Base-by-base conservation (phyloP, 352 stramenopile species). In the Phytopythium oedochilum region DNA sequence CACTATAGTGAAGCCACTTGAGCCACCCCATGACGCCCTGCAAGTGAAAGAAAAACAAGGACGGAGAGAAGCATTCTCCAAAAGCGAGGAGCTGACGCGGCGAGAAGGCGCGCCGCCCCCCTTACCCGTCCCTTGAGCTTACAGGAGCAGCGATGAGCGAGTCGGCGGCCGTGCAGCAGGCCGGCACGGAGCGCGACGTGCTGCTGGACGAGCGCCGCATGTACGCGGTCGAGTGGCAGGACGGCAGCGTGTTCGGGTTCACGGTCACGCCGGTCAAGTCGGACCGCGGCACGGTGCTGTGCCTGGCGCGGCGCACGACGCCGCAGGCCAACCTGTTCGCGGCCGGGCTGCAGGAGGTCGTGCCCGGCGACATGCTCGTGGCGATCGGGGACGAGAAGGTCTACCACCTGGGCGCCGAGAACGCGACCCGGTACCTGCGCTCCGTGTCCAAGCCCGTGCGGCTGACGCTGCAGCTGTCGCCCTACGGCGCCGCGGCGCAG, bases 331-430 rank as follows among this genome's bases (percentile, higher is more conserved):
- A 64, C 26, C 64, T 71, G 23, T 57, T 72, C 49, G 54, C 52
- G 45, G 61, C 73, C 1, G 83, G 83, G 10, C 65, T 93, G 22
- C 61, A 86, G 22, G 79, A 88, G 47, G 77, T 93, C n/a, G 63
- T 85, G 20, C 77, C 83, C 0, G 83, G 83, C 45, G 83, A 93
- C 61, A 70, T 91, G 64, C 53, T 93, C 20, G 69, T 93, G 28
- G 77, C 77, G 7, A 89, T 93, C 29, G 83, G 81, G 28, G 73
- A 86, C 55, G 77, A 89, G 55, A 88, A 88, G 28, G 79, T 90
- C 36, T 89, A 89, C 57, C 73, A 88, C 35, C 59, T 93, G 26
- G 83, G 83, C 7, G 62, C 73, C 6, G 69, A 77, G 17, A 78
- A 79, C 46, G 76, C 83, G 18, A 84, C 79, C 25, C 83, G 79